Evolutionary conservation across 768 basidiomycete species (phyloP).

Genomic region (Podaxis rugospora): DNA sequence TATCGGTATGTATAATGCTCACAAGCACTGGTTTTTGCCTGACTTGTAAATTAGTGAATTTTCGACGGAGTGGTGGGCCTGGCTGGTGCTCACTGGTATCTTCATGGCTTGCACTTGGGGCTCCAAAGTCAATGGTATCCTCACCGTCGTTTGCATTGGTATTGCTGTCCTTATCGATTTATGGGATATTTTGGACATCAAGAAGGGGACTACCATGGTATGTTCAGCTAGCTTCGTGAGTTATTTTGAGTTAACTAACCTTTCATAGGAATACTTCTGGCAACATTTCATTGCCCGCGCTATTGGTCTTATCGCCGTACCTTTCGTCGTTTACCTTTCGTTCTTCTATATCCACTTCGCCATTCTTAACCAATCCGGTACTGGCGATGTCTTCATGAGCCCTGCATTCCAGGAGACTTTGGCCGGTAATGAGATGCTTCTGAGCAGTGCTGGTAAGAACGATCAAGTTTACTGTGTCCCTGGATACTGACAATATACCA

Average conservation of each 20-base stretch:
- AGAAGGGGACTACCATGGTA: constrained; percentile 76
- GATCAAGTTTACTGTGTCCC: background rate
- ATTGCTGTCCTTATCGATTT: constrained; percentile 90
- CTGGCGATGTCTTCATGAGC: constrained; percentile 96
- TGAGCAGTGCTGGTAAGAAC: constrained; percentile 82
- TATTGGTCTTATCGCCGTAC: constrained; percentile 81
- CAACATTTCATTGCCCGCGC: constrained; percentile 86
- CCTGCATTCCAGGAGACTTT: constrained; percentile 98
- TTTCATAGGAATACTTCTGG: constrained; percentile 75
- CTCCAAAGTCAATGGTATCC: constrained; percentile 95
- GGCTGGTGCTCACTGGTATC: constrained; percentile 85
- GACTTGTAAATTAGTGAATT: constrained; percentile 60
- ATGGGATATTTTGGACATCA: constrained; percentile 89
- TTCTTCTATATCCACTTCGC: constrained; percentile 97
- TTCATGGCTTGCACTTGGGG: constrained; percentile 97
- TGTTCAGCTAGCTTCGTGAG: constrained; percentile 14
- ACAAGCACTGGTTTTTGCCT: constrained; percentile 1
- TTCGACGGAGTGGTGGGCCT: constrained; percentile 88
- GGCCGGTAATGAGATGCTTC: constrained; percentile 82
- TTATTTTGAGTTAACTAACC: background rate
- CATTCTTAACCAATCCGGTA: constrained; percentile 81
- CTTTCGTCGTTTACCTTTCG: constrained; percentile 84
- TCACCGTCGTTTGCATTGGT: constrained; percentile 87
- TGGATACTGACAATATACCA: constrained; percentile 27
- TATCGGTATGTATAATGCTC: constrained; percentile 54